These are phyloP conservation scores for Cadophora sp. DNA, from an alignment of 2,329 filamentous ascomycete species.

Conservation along the genomic window DNA sequence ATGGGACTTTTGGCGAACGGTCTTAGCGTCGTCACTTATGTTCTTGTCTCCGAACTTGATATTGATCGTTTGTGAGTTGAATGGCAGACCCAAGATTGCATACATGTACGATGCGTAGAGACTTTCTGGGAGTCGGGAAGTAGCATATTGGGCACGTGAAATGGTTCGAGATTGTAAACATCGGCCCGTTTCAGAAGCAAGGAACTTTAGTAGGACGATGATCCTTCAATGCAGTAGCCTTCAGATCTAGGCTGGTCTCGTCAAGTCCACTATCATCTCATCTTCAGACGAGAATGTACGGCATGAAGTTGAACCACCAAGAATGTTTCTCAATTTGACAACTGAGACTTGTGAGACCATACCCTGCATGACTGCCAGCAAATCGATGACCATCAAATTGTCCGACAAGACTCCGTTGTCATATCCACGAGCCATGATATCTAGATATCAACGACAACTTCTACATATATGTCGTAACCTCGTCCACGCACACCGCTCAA, in stretches of 20 bases:
- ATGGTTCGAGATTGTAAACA: neutral
- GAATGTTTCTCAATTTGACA: neutral
- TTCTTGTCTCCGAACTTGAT: neutral
- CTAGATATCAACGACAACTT: constrained; percentile 1
- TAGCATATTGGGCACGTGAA: neutral
- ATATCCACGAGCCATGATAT: neutral
- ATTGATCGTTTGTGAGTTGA: neutral
- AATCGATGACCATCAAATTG: neutral
- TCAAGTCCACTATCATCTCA: neutral
- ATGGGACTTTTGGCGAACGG: no score
- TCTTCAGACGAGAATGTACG: constrained; percentile 12
- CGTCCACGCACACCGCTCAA: constrained; percentile 12
- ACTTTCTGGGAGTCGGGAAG: neutral
- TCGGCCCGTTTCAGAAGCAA: neutral
- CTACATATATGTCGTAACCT: neutral
- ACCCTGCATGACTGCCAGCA: neutral
- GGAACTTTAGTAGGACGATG: neutral
- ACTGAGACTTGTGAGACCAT: neutral
- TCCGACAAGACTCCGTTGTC: constrained; percentile 6
- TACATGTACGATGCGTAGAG: neutral
- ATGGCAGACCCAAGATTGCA: neutral
- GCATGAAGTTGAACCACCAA: neutral
- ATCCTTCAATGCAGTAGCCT: neutral
- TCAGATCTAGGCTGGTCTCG: neutral
- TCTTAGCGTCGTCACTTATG: neutral